Conservation (phyloP, 345 rosid genomes). For the Lepidium sativum region DNA sequence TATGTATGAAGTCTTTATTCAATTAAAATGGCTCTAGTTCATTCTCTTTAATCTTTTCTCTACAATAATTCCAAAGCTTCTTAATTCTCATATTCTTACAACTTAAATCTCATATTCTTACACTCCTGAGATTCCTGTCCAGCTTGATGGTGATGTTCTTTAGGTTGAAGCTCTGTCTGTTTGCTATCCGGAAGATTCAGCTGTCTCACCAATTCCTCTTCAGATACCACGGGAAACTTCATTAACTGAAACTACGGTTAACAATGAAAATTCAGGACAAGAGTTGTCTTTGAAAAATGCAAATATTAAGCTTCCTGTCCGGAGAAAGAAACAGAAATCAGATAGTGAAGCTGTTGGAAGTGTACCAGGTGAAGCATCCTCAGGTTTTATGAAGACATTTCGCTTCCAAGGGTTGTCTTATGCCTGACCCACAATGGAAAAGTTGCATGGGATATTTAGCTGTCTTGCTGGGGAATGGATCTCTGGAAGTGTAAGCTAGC, state of each 20-base stretch:
- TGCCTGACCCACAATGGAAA: conserved; percentile 91
- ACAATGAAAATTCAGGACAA: conserved; percentile 13
- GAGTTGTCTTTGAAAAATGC: conserved; percentile 24
- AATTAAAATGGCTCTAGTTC: no score
- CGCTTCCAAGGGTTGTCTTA: conserved; percentile 63
- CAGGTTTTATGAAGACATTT: conserved; percentile 34
- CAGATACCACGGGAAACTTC: conserved; percentile 24
- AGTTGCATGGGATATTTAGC: conserved; percentile 93
- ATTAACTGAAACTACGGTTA: conserved; percentile 14
- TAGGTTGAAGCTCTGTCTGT: conserved; percentile 37
- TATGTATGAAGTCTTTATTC: no score
- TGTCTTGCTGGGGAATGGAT: conserved; percentile 85
- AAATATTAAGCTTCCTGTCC: conserved; percentile 19
- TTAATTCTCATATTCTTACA: no score
- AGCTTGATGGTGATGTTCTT: conserved; percentile 25
- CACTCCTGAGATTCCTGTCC: conserved; percentile 28
- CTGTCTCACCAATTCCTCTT: conserved; percentile 30
- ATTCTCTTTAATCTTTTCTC: no score
- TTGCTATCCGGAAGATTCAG: conserved; percentile 42
- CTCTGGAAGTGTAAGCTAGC: conserved; percentile 79
- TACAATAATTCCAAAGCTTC: no score
- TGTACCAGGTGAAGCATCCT: conserved; percentile 18
- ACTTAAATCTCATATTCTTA: no score
- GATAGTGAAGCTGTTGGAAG: conserved; percentile 19
- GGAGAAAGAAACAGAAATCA: conserved; percentile 29